Percentiles rank a stretch among this genome's conserved stretches.
Evolutionary conservation across 805 yeast species (phyloP).

Genomic region (Saccharomycopsis selenospora): DNA sequence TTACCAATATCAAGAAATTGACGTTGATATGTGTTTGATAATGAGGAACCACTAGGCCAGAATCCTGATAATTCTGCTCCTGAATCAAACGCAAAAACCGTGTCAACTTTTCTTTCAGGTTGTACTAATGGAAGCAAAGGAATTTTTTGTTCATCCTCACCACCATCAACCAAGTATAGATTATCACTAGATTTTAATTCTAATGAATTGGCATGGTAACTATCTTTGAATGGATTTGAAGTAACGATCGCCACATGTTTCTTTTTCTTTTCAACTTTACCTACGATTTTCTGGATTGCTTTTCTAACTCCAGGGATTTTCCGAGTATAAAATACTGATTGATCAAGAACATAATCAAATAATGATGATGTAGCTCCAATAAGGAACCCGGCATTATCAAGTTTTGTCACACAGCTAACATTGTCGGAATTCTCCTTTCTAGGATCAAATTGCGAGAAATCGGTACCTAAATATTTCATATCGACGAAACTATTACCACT

Average conservation of each 20-base stretch:
- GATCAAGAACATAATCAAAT: constrained; percentile 63
- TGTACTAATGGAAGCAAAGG: constrained; percentile 51
- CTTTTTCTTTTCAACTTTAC: constrained; percentile 23
- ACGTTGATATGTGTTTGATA: constrained; percentile 49
- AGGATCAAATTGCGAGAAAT: too few species aligned
- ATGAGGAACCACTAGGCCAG: constrained; percentile 67
- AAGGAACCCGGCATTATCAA: constrained; percentile 74
- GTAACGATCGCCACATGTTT: constrained; percentile 11
- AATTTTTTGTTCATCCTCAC: constrained; percentile 50
- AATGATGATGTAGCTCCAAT: constrained; percentile 68
- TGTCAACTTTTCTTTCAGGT: constrained; percentile 45
- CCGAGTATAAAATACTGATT: constrained; percentile 54
- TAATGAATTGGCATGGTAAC: constrained; percentile 29
- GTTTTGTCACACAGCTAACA: too few species aligned
- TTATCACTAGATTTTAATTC: background rate
- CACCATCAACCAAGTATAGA: constrained; percentile 48
- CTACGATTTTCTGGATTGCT: constrained; percentile 38
- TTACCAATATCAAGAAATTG: constrained; percentile 40
- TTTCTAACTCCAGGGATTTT: constrained; percentile 42
- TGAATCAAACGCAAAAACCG: constrained; percentile 49
- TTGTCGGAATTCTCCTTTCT: too few species aligned
- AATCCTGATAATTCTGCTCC: constrained; percentile 49
- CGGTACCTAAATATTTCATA: constrained; percentile 62
- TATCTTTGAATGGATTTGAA: constrained; percentile 44
- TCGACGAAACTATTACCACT: constrained; percentile 58